phyloP scores from a whole-genome alignment of 225 moss, liverwort and hornwort genomes.

The Thuidium tamariscinum region DNA sequence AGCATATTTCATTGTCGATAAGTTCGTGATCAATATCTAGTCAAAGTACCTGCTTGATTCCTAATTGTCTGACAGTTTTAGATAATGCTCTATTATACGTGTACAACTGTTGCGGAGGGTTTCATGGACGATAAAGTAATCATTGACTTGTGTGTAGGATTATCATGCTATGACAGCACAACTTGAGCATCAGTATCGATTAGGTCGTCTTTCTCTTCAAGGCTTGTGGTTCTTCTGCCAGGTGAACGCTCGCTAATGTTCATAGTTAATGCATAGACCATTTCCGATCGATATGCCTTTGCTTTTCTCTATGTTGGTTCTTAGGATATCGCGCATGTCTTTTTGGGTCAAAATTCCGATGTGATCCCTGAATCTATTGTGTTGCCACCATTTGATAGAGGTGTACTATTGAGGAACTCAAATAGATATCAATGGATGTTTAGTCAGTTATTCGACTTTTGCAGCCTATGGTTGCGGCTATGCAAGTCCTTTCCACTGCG shows the following conservation, averaged over 20 bases:
- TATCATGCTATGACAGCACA: constrained; percentile 98
- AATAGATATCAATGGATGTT: not conserved
- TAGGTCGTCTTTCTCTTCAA: constrained; percentile 83
- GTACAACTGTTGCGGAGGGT: not conserved
- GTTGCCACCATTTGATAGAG: not conserved
- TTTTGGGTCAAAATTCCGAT: not conserved
- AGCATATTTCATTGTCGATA: not conserved
- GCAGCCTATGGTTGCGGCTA: constrained; percentile 93
- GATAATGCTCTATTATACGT: not conserved
- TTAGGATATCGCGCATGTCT: not conserved
- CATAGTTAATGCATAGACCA: not conserved
- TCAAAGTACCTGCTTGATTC: not conserved
- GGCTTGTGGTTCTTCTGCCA: constrained; percentile 99
- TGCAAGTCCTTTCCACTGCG: constrained; percentile 75
- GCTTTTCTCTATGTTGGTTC: not conserved
- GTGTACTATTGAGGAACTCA: not conserved
- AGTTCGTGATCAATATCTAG: not conserved
- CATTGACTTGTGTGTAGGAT: constrained; percentile 37
- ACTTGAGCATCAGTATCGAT: constrained; percentile 91
- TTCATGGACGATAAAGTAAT: not conserved
- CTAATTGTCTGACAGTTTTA: not conserved
- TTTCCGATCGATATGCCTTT: not conserved
- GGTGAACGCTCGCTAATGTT: constrained; percentile 13
- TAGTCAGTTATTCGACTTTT: not conserved
- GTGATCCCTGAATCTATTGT: not conserved